phyloP scores from a whole-genome alignment of 2,329 filamentous ascomycete species.

The Penicillium concentricum region DNA sequence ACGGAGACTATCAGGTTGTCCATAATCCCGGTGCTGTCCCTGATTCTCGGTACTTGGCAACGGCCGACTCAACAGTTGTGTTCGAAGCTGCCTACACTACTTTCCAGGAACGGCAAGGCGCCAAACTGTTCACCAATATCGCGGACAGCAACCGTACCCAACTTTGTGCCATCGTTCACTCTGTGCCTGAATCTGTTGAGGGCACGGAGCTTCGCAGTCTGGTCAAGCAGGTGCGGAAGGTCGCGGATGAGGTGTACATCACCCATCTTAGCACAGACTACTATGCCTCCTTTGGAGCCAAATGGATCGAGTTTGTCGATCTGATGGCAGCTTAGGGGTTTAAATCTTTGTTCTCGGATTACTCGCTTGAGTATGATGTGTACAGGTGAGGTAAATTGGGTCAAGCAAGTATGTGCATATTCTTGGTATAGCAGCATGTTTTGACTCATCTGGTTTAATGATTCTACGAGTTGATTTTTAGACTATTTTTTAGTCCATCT shows the following conservation, averaged over 20 bases:
- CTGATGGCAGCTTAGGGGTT: conserved; percentile 28
- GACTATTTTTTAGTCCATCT: not conserved
- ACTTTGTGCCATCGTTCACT: conserved; percentile 41
- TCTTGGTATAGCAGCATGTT: not conserved
- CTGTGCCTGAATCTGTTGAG: conserved; percentile 33
- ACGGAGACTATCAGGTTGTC: conserved; percentile 33
- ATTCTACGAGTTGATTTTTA: not conserved
- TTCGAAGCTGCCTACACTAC: conserved; percentile 46
- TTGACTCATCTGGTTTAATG: not conserved
- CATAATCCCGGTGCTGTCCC: conserved; percentile 50
- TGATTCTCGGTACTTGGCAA: conserved; percentile 40
- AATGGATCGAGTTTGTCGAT: conserved; percentile 40
- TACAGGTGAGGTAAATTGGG: conserved; percentile 1
- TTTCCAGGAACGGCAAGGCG: conserved; percentile 35
- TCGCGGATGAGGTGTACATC: conserved; percentile 42
- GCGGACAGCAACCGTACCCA: conserved; percentile 32
- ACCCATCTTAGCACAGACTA: conserved; percentile 41
- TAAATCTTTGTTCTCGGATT: not conserved
- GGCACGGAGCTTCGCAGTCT: conserved; percentile 32
- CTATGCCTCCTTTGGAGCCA: conserved; percentile 41
- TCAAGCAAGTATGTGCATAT: not conserved
- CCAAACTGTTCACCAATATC: conserved; percentile 34
- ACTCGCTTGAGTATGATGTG: not conserved
- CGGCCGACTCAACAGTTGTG: conserved; percentile 47
- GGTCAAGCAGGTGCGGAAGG: conserved; percentile 34